Percentiles rank a stretch among this genome's conserved stretches.
These are phyloP conservation scores for Jackrogersella minutella DNA, from an alignment of 495 filamentous ascomycete species.

Conservation along the genomic window DNA sequence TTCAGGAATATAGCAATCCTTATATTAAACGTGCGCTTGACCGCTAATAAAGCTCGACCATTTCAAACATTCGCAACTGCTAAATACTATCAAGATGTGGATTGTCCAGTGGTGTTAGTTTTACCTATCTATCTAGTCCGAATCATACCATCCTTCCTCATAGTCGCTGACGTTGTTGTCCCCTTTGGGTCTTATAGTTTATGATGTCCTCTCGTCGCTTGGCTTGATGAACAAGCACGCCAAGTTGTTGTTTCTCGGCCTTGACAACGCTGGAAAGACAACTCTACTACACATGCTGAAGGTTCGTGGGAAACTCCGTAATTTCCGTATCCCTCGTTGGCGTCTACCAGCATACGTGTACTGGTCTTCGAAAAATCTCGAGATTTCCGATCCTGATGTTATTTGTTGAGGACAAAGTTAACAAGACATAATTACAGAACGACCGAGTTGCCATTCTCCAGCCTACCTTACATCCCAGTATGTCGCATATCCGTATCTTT, in stretches of 20 bases:
- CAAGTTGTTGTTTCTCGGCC: slow-evolving; percentile 90
- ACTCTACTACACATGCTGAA: slow-evolving; percentile 93
- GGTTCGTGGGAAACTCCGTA: slow-evolving; percentile 59
- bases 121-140: slow-evolving; percentile 4
- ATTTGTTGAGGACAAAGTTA: slow-evolving; percentile 13
- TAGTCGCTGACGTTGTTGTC: slow-evolving; percentile 38
- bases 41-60: slow-evolving; percentile 32
- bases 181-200: slow-evolving; percentile 66
- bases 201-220: slow-evolving; percentile 87
- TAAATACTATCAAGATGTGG: slow-evolving; percentile 73
- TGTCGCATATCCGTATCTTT: slow-evolving; percentile 48
- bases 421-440: slow-evolving; percentile 63
- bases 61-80: slow-evolving; percentile 2
- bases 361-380: not conserved
- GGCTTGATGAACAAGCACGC: slow-evolving; percentile 97
- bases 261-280: slow-evolving; percentile 98
- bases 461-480: slow-evolving; percentile 89
- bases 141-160: not conserved
- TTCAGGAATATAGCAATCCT: slow-evolving; percentile 9
- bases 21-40: slow-evolving; percentile 1
- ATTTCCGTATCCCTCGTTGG: slow-evolving; percentile 4
- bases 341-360: not conserved
- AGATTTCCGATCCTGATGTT: not conserved
- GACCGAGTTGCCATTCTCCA: slow-evolving; percentile 93
- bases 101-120: slow-evolving; percentile 94